Conservation (phyloP, 106 monocot species). For the Agapanthus africanus region DNA sequence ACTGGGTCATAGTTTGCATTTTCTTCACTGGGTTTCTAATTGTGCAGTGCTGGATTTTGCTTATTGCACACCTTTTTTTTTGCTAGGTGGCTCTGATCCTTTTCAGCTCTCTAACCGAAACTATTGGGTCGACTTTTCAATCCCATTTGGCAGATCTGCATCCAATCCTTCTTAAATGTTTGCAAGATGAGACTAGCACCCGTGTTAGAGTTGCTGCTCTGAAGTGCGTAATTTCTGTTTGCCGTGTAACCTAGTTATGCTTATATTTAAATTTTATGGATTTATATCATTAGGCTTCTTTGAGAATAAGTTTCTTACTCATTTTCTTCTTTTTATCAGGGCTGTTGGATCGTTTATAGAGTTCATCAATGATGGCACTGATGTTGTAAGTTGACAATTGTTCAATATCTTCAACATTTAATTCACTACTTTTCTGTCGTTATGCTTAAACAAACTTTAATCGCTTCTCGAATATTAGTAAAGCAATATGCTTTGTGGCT, state of each 20-base stretch:
- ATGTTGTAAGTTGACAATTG: conserved; percentile 47
- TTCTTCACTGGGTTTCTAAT: neutral
- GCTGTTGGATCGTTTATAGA: conserved; percentile 95
- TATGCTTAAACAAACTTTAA: neutral
- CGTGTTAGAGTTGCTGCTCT: conserved; percentile 95
- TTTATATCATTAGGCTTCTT: conserved; percentile 7
- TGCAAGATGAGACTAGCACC: conserved; percentile 87
- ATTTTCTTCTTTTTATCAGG: conserved; percentile 36
- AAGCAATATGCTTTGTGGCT: neutral
- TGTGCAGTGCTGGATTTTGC: conserved; percentile 2
- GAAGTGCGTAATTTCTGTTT: conserved; percentile 55
- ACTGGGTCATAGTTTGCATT: no score
- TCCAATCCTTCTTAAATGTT: conserved; percentile 78
- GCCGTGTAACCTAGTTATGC: neutral
- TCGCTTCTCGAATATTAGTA: neutral
- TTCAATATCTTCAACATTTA: neutral
- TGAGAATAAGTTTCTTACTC: neutral
- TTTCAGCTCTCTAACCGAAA: conserved; percentile 95
- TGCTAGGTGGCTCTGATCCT: conserved; percentile 87
- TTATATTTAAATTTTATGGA: neutral
- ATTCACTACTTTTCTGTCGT: neutral
- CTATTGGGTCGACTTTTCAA: conserved; percentile 91
- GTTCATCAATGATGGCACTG: conserved; percentile 85
- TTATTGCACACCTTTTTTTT: conserved; percentile 10
- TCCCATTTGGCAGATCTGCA: conserved; percentile 66